These are phyloP conservation scores for Talaromyces proteolyticus DNA, from an alignment of 495 filamentous ascomycete genomes.

Conservation along the genomic window DNA sequence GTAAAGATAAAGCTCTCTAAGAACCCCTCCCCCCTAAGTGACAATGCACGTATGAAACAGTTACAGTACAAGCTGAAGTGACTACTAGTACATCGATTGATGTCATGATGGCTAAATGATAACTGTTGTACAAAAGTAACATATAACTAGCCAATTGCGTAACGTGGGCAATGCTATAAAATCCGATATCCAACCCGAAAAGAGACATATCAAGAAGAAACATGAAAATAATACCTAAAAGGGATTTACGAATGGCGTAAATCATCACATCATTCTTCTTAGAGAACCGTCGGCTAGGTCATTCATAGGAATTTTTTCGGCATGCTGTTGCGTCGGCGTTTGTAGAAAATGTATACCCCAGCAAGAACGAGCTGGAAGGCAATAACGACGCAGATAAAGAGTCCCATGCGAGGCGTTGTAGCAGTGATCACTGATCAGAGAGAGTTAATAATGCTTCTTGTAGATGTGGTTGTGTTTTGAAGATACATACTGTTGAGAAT, in stretches of 20 bases:
- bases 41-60: no score
- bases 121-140: background rate
- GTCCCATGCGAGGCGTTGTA: slow-evolving; percentile 59
- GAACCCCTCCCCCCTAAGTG: no score
- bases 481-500: slow-evolving; percentile 25
- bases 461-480: no score
- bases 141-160: background rate
- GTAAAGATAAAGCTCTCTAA: no score
- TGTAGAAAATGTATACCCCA: slow-evolving; percentile 71
- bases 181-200: background rate
- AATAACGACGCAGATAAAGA: slow-evolving; percentile 69
- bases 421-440: slow-evolving; percentile 46
- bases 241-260: background rate
- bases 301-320: slow-evolving; percentile 90
- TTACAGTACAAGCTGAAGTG: no score
- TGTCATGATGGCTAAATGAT: background rate
- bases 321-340: slow-evolving; percentile 63
- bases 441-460: background rate
- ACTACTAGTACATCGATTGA: background rate
- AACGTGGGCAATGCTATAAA: background rate
- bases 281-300: background rate
- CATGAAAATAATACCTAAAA: background rate
- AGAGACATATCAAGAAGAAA: background rate
- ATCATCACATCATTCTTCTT: background rate
- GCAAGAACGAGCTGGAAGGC: slow-evolving; percentile 68